A percentile compares a stretch with the other conserved stretches of the same genome.
These are phyloP conservation scores for Stagonosporopsis vannaccii DNA, from an alignment of 2,329 filamentous ascomycete species.

Conservation along the genomic window DNA sequence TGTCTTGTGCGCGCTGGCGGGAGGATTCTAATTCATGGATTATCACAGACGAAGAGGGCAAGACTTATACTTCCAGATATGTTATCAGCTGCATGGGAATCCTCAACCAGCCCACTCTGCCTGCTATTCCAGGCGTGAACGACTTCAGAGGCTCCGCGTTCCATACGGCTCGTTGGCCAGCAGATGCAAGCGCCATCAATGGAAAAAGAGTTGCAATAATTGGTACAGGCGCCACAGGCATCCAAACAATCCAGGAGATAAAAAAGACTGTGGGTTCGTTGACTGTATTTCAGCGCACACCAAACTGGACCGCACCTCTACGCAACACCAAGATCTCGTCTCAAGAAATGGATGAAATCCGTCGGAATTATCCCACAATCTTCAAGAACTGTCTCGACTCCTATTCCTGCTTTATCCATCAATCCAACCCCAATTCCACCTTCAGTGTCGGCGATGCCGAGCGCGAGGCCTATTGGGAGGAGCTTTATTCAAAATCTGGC, in stretches of 20 bases:
- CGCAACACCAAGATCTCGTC: conserved; percentile 25
- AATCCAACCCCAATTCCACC: conserved; percentile 19
- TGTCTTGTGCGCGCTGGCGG: conserved; percentile 23
- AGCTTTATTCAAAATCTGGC: conserved; percentile 28
- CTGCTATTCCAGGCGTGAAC: conserved; percentile 31
- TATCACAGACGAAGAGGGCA: conserved; percentile 21
- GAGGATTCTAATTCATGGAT: conserved; percentile 29
- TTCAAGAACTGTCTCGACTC: conserved; percentile 26
- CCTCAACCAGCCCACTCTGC: conserved; percentile 28
- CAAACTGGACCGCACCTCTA: conserved; percentile 44
- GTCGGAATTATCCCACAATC: conserved; percentile 23
- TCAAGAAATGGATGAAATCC: conserved; percentile 26
- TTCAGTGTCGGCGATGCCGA: conserved; percentile 23
- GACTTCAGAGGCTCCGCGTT: conserved; percentile 27
- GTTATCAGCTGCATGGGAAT: conserved; percentile 34
- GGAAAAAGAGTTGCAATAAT: conserved; percentile 67
- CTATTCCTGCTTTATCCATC: conserved; percentile 27
- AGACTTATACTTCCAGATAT: conserved; percentile 24
- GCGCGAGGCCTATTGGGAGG: conserved; percentile 27
- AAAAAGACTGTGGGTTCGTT: conserved; percentile 59
- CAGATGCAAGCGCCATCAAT: conserved; percentile 59
- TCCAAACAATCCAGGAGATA: conserved; percentile 68
- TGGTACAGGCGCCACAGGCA: conserved; percentile 65
- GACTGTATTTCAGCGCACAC: conserved; percentile 69
- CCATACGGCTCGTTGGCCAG: conserved; percentile 67